phyloP scores from a whole-genome alignment of 2,329 filamentous ascomycete species.

The Hymenoscyphus occultus region DNA sequence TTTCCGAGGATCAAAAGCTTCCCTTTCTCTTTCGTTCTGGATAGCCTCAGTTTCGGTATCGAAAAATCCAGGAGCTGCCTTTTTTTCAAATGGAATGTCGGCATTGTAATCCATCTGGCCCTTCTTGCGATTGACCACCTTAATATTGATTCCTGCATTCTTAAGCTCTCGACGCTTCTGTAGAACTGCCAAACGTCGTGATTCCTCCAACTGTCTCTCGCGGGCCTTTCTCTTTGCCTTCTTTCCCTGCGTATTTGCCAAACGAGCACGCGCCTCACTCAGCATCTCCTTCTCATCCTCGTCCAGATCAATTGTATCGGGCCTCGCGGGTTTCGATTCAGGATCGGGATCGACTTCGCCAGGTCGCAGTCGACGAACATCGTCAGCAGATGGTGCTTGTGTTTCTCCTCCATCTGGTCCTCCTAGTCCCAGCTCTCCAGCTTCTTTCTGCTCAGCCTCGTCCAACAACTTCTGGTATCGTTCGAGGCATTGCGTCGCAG shows the following conservation, averaged over 20 bases:
- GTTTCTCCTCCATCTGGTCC: constrained; percentile 86
- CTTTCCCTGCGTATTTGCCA: constrained; percentile 98
- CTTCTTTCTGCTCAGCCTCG: constrained; percentile 88
- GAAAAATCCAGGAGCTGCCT: constrained; percentile 83
- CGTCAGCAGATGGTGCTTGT: constrained; percentile 83
- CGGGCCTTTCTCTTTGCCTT: constrained; percentile 97
- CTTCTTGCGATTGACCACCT: constrained; percentile 84
- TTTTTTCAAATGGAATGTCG: constrained; percentile 96
- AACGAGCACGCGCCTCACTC: constrained; percentile 90
- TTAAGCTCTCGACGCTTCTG: constrained; percentile 97
- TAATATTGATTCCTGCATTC: constrained; percentile 97
- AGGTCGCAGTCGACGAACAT: constrained; percentile 82
- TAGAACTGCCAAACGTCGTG: constrained; percentile 79
- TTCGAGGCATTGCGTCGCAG: constrained; percentile 94
- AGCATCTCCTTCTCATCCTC: constrained; percentile 99
- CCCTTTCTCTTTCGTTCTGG: constrained; percentile 78
- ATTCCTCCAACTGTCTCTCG: constrained; percentile 93
- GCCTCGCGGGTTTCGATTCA: constrained; percentile 90
- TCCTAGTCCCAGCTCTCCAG: constrained; percentile 73
- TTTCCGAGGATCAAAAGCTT: constrained; percentile 87
- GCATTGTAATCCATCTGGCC: constrained; percentile 99
- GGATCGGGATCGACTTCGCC: constrained; percentile 97
- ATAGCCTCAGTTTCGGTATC: constrained; percentile 82
- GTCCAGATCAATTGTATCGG: constrained; percentile 96
- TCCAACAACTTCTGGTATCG: constrained; percentile 95